Conservation (phyloP, 2,329 filamentous ascomycete species). For the Didymella pinodella region DNA sequence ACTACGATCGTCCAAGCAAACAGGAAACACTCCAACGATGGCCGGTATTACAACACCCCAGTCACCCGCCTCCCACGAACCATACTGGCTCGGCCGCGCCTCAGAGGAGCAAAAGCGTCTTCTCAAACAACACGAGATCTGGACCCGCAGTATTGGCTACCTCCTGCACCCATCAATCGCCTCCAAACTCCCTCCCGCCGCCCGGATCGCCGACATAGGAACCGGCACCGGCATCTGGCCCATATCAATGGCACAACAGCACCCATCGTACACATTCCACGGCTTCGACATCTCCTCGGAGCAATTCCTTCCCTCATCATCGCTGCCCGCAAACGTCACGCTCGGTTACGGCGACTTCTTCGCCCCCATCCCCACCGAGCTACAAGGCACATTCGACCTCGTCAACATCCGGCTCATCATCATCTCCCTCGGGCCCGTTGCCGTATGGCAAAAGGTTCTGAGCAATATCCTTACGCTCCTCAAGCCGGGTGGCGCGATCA, state of each 20-base stretch:
- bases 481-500: conserved; percentile 41
- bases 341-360: conserved; percentile 39
- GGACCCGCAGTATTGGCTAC: conserved; percentile 41
- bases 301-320: conserved; percentile 29
- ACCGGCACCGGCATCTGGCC: conserved; percentile 46
- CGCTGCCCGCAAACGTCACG: conserved; percentile 33
- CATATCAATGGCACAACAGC: conserved; percentile 32
- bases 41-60: not conserved
- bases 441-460: conserved; percentile 35
- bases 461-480: conserved; percentile 36
- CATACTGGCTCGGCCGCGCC: conserved; percentile 41
- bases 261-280: conserved; percentile 31
- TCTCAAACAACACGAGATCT: conserved; percentile 37
- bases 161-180: conserved; percentile 37
- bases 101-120: conserved; percentile 41
- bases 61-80: conserved; percentile 20
- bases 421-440: conserved; percentile 34
- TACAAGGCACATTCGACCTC: conserved; percentile 40
- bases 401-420: conserved; percentile 44
- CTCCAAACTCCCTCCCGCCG: conserved; percentile 26
- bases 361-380: conserved; percentile 35
- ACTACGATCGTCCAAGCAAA: not conserved
- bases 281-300: conserved; percentile 43
- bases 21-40: not conserved
- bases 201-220: conserved; percentile 43